A percentile compares a stretch with the other conserved stretches of the same genome.
These are phyloP conservation scores for Xylaria sp. DNA, from an alignment of 2,329 filamentous ascomycete genomes.

Conservation along the genomic window DNA sequence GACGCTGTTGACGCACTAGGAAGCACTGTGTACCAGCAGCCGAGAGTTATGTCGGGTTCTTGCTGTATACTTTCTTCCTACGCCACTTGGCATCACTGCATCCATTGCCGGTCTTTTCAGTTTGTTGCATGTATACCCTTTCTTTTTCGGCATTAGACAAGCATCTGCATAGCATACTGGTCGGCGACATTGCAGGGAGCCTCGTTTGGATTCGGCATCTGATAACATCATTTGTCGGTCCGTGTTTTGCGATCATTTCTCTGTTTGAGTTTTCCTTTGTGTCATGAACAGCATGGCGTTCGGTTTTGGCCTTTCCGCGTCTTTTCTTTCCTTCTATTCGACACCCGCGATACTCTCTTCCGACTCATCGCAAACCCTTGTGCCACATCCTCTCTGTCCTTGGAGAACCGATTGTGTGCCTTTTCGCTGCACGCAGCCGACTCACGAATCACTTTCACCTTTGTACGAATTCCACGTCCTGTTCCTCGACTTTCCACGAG, in stretches of 20 bases:
- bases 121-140: conserved; percentile 33
- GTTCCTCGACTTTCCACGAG: conserved; percentile 19
- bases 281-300: conserved; percentile 32
- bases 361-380: conserved; percentile 7
- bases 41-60: not conserved
- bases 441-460: conserved; percentile 16
- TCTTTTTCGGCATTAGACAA: conserved; percentile 35
- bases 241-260: conserved; percentile 9
- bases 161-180: conserved; percentile 38
- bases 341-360: conserved; percentile 3
- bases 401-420: conserved; percentile 18
- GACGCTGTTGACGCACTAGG: not conserved
- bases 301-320: conserved; percentile 21
- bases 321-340: conserved; percentile 14
- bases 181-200: conserved; percentile 34
- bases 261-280: conserved; percentile 15
- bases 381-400: conserved; percentile 1
- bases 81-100: not conserved
- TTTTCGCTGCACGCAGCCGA: conserved; percentile 3
- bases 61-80: not conserved
- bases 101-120: conserved; percentile 11
- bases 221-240: conserved; percentile 26
- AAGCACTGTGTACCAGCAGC: not conserved
- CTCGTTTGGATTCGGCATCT: conserved; percentile 37
- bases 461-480: conserved; percentile 23